phyloP scores from a whole-genome alignment of 257 asterid genomes.

The Gynochthodes officinalis region DNA sequence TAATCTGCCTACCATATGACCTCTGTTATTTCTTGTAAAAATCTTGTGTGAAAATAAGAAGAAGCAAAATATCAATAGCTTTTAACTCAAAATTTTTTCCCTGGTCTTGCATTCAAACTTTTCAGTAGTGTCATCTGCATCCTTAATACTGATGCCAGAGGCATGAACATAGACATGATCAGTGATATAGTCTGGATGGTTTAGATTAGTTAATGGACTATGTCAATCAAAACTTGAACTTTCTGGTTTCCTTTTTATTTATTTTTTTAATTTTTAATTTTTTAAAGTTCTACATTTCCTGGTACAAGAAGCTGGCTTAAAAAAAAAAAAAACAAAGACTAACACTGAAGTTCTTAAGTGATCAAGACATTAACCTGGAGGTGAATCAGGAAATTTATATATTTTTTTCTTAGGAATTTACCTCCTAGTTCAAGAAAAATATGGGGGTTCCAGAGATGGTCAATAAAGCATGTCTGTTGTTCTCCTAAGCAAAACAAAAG shows the following conservation, averaged over 20 bases:
- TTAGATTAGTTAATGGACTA: background rate
- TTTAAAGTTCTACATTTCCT: background rate
- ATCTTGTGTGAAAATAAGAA: background rate
- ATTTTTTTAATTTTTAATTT: too few relatives aligned
- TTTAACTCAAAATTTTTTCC: background rate
- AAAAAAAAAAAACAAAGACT: background rate
- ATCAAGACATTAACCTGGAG: background rate
- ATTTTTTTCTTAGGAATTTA: too few relatives aligned
- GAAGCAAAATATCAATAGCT: background rate
- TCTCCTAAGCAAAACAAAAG: background rate
- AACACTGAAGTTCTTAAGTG: background rate
- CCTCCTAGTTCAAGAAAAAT: background rate
- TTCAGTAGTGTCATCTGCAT: background rate
- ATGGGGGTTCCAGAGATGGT: background rate
- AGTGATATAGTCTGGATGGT: background rate
- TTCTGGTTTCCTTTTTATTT: too few relatives aligned
- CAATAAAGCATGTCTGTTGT: background rate
- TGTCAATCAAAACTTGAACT: background rate
- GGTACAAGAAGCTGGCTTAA: background rate
- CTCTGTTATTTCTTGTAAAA: background rate
- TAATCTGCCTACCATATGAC: slow-evolving; percentile 27
- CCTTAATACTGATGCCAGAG: background rate
- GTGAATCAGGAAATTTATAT: too few relatives aligned
- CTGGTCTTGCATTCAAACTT: background rate
- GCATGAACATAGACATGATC: background rate